Base-by-base conservation (phyloP, 345 rosid species). In the Melaleuca quinquenervia region DNA sequence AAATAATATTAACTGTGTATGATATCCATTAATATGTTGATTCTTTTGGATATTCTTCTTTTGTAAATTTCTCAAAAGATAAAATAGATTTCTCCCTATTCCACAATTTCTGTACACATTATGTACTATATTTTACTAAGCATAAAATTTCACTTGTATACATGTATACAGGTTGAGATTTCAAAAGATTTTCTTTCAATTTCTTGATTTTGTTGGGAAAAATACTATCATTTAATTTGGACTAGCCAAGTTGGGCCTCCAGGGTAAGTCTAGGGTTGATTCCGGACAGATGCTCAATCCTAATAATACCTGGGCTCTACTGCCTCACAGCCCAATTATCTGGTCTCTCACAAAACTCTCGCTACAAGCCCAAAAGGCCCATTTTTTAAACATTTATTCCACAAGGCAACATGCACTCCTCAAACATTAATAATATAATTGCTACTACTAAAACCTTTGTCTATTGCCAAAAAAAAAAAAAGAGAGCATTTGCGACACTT, bases 111-210 rank as follows among this genome's bases (percentile, higher is more conserved):
- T 7, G 22, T 3, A 27, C 14, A 27, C 0, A 7, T 18, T 14
- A 14, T 1, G 0, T 0, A 62, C 10, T 62, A 0, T 15, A 62
- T 62, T 62, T 15, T 62, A 62, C 75, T 0, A 15, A 21, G 29
- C 75, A 15, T 29, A 29, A 29, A 62, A 29, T 62, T 62, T 62
- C 75, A 29, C 44, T 62, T 27, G 0, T 62, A 7, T 0, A 2
- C 18, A 22, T 70, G 0, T 20, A 70, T 70, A 14, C 36, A 70
- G 48, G 48, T 70, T 70, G 78, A 70, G 7, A 32, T 32, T 32
- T 64, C 36, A 70, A 0, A 13, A 32, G 6, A 18, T 1, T 8
- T 32, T 32, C 0, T 24, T 70, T 70, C 18, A 70, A 70, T 70
- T 70, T 70, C 45, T 70, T 18, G 3, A 1, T 70, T 70, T 70